Evolutionary conservation across 805 yeast genomes (phyloP).

Genomic region (Myxozyma geophila): DNA sequence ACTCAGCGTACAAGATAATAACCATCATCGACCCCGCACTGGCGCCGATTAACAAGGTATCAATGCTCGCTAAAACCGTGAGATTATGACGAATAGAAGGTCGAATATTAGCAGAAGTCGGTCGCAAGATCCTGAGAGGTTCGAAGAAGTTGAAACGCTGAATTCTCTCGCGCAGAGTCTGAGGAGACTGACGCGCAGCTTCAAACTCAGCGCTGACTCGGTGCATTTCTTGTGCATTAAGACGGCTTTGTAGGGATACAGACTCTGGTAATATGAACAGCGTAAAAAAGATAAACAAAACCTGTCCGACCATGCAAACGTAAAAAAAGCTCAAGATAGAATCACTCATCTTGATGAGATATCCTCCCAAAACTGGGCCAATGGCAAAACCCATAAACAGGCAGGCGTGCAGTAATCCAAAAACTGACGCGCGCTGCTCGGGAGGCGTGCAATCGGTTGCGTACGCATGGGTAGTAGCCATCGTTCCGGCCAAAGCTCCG

Average conservation of each 20-base stretch:
- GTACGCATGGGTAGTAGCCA: slow-evolving; percentile 69
- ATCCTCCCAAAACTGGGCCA: slow-evolving; percentile 40
- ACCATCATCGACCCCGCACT: slow-evolving; percentile 34
- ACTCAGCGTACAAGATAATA: slow-evolving; percentile 40
- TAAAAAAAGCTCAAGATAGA: slow-evolving; percentile 24
- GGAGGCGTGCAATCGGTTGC: slow-evolving; percentile 74
- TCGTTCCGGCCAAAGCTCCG: slow-evolving; percentile 65
- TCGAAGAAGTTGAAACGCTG: slow-evolving; percentile 32
- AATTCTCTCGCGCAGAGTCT: slow-evolving; percentile 3
- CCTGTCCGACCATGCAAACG: slow-evolving; percentile 3
- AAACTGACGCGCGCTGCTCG: slow-evolving; percentile 51
- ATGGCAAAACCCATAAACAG: slow-evolving; percentile 40
- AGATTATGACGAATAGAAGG: slow-evolving; percentile 23
- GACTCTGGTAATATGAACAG: slow-evolving; percentile 34
- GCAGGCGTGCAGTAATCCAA: slow-evolving; percentile 41
- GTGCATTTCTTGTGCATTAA: slow-evolving; percentile 29
- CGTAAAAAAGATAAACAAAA: slow-evolving; percentile 17
- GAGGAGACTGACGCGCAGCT: slow-evolving; percentile 8
- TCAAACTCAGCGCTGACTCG: slow-evolving; percentile 11
- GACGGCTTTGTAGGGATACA: slow-evolving; percentile 26
- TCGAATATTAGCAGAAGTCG: slow-evolving; percentile 13
- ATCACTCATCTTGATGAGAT: slow-evolving; percentile 32
- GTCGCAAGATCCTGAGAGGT: slow-evolving; percentile 39
- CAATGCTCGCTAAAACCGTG: slow-evolving; percentile 24
- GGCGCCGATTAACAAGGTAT: slow-evolving; percentile 32